Conservation (phyloP, 306 rosid species). For the Malus asiatica region DNA sequence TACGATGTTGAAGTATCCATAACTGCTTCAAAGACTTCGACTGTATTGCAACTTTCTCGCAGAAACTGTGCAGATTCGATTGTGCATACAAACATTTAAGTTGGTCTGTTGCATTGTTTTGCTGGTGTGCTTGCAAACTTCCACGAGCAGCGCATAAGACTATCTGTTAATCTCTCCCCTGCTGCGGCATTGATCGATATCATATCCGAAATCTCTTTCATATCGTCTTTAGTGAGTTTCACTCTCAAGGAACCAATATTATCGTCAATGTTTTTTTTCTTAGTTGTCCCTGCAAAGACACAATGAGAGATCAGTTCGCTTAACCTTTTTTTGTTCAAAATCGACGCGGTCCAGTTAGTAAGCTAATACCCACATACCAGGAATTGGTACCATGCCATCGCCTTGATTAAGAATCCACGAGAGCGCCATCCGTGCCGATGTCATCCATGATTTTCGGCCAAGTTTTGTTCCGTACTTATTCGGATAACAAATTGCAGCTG, state of each 20-base stretch:
- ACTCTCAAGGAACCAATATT: slow-evolving; percentile 8
- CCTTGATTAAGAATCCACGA: slow-evolving; percentile 64
- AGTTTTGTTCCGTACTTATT: too few species aligned
- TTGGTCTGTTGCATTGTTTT: neutral
- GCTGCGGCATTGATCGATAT: neutral
- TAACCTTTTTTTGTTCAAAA: too few species aligned
- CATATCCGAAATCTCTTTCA: slow-evolving; percentile 4
- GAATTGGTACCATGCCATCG: slow-evolving; percentile 57
- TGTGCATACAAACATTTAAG: neutral
- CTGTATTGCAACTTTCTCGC: too few species aligned
- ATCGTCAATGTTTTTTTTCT: slow-evolving; percentile 4
- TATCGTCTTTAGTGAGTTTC: slow-evolving; percentile 7
- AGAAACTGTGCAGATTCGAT: neutral
- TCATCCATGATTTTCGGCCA: slow-evolving; percentile 51
- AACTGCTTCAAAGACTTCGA: too few species aligned
- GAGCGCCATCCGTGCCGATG: slow-evolving; percentile 57
- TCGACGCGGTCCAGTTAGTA: too few species aligned
- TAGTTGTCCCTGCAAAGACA: slow-evolving; percentile 13
- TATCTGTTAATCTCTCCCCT: neutral
- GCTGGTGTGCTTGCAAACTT: slow-evolving; percentile 20
- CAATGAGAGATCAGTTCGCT: neutral
- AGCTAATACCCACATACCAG: neutral
- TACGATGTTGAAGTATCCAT: too few species aligned
- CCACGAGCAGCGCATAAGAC: neutral
- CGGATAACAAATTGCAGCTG: too few species aligned